These are phyloP conservation scores for Colletotrichum caudatum DNA, from an alignment of 2,329 filamentous ascomycete species.

Conservation along the genomic window DNA sequence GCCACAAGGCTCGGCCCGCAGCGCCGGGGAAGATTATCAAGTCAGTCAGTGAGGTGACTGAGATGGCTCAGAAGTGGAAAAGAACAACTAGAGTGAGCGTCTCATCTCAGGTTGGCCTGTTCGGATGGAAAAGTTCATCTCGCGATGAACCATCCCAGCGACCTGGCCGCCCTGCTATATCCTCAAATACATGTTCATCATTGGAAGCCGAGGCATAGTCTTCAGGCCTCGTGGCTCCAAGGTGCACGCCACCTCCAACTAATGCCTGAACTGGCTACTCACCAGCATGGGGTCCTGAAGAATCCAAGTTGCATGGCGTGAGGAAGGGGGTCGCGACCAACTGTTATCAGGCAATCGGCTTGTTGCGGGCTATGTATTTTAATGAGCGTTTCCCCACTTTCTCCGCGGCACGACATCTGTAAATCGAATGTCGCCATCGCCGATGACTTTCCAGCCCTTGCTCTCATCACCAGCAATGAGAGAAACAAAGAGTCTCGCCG, in stretches of 20 bases:
- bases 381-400: constrained; percentile 18
- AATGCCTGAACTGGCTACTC: neutral
- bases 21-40: constrained; percentile 50
- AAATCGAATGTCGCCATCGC: constrained; percentile 29
- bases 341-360: constrained; percentile 7
- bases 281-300: neutral
- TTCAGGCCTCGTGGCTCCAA: neutral
- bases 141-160: neutral
- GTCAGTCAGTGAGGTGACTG: constrained; percentile 45
- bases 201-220: too few relatives aligned
- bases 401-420: constrained; percentile 33
- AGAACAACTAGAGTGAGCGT: neutral
- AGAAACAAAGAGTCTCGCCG: constrained; percentile 1
- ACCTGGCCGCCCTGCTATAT: too few relatives aligned
- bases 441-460: neutral
- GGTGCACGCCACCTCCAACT: neutral
- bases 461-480: too few relatives aligned
- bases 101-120: too few relatives aligned
- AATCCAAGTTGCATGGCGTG: neutral
- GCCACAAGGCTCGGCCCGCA: constrained; percentile 55
- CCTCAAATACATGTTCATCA: neutral
- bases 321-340: neutral
- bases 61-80: constrained; percentile 34
- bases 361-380: neutral
- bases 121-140: neutral